Evolutionary conservation across 768 basidiomycete genomes (phyloP).

Genomic region (Lactifluus volemus): DNA sequence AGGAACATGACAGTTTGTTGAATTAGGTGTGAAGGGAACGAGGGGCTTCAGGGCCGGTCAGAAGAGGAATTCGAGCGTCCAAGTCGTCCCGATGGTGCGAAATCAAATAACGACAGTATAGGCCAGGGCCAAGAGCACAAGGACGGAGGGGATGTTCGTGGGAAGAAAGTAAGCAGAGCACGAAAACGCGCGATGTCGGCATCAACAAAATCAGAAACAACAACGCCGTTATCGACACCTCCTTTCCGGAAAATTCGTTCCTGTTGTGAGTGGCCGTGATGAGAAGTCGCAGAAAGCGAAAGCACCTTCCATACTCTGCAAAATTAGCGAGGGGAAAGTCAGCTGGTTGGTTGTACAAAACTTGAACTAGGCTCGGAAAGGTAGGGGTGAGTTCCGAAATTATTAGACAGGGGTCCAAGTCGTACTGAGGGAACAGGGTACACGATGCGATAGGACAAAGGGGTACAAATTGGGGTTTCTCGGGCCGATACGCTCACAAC

Average conservation of each 20-base stretch:
- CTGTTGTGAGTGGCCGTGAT: constrained; percentile 39
- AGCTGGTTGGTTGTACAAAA: background rate
- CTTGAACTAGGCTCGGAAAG: background rate
- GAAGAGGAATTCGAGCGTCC: background rate
- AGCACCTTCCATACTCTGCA: constrained; percentile 33
- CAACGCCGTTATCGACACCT: background rate
- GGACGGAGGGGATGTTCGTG: background rate
- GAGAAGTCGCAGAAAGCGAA: constrained; percentile 47
- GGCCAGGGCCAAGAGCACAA: background rate
- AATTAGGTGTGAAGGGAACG: background rate
- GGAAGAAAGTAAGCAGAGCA: background rate
- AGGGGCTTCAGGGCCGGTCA: background rate
- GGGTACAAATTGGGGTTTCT: too few species aligned
- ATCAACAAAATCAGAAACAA: too few species aligned
- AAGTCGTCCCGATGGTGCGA: background rate
- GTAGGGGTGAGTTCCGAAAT: background rate
- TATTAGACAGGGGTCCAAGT: too few species aligned
- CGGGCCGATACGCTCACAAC: too few species aligned
- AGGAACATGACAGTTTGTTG: background rate
- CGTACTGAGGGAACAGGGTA: too few species aligned
- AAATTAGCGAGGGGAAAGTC: background rate
- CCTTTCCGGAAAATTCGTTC: background rate
- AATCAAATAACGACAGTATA: background rate
- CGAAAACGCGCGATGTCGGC: background rate
- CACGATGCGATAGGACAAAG: too few species aligned